phyloP scores from a whole-genome alignment of 73 alveolate genomes.

The Tetrahymena malaccensis region DNA sequence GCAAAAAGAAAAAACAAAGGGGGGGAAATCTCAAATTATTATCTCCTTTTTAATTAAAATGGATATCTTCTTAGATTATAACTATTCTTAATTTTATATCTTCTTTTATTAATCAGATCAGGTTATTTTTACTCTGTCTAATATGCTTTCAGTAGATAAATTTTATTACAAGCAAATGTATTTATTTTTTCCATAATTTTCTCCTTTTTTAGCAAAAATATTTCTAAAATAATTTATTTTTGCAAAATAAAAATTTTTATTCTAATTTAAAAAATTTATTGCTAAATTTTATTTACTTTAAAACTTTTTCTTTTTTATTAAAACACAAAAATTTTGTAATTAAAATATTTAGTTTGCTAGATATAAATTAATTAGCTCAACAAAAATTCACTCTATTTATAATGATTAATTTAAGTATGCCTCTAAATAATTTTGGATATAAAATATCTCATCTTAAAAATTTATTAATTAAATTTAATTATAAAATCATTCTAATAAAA shows the following conservation, averaged over 20 bases:
- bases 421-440: not conserved
- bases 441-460: not conserved
- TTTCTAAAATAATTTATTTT: too few relatives aligned
- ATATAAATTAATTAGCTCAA: not conserved
- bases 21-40: not conserved
- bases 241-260: too few relatives aligned
- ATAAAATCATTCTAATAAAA: not conserved
- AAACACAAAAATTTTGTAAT: too few relatives aligned
- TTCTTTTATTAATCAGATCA: too few relatives aligned
- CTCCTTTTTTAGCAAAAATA: not conserved
- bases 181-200: too few relatives aligned
- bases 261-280: too few relatives aligned
- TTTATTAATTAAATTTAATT: not conserved
- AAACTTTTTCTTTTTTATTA: too few relatives aligned
- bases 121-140: too few relatives aligned
- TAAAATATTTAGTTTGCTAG: too few relatives aligned
- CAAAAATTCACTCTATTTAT: not conserved
- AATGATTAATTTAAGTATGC: not conserved
- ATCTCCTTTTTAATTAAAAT: not conserved
- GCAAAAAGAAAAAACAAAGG: not conserved
- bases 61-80: not conserved
- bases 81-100: too few relatives aligned
- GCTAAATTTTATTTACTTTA: too few relatives aligned
- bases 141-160: not conserved
- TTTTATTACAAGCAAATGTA: too few relatives aligned